Percentiles rank a stretch among this genome's conserved stretches.
Evolutionary conservation across 2,329 filamentous ascomycete species (phyloP).

Genomic region (Fusarium sp.): DNA sequence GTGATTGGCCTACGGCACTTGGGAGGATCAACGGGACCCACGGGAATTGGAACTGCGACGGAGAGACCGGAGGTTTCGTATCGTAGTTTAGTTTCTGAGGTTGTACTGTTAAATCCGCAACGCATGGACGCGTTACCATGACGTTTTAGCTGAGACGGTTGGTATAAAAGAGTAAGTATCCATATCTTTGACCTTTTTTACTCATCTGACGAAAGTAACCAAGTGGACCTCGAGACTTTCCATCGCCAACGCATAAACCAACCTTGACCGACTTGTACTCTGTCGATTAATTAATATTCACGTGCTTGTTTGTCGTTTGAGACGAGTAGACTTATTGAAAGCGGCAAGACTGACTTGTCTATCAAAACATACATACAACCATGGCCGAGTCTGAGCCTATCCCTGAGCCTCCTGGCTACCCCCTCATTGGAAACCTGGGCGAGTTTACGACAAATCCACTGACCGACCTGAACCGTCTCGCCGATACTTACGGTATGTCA

Average conservation of each 20-base stretch:
- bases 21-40: background rate
- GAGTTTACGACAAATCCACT: conserved; percentile 71
- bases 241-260: conserved; percentile 15
- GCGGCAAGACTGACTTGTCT: background rate
- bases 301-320: background rate
- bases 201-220: background rate
- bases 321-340: background rate
- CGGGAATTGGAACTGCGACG: background rate
- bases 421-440: conserved; percentile 72
- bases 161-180: conserved; percentile 14
- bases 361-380: conserved; percentile 1
- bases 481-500: conserved; percentile 70
- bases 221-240: conserved; percentile 19
- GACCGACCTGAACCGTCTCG: conserved; percentile 65
- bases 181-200: background rate
- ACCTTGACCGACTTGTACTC: background rate
- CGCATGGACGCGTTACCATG: conserved; percentile 20
- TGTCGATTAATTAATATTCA: conserved; percentile 4
- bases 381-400: conserved; percentile 60
- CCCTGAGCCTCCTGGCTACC: conserved; percentile 71
- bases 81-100: conserved; percentile 5
- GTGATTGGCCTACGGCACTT: conserved; percentile 13
- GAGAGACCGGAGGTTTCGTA: background rate
- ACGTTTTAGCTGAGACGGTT: conserved; percentile 8
- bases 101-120: background rate